phyloP scores from a whole-genome alignment of 495 filamentous ascomycete species.

The Penicillium argentinense region DNA sequence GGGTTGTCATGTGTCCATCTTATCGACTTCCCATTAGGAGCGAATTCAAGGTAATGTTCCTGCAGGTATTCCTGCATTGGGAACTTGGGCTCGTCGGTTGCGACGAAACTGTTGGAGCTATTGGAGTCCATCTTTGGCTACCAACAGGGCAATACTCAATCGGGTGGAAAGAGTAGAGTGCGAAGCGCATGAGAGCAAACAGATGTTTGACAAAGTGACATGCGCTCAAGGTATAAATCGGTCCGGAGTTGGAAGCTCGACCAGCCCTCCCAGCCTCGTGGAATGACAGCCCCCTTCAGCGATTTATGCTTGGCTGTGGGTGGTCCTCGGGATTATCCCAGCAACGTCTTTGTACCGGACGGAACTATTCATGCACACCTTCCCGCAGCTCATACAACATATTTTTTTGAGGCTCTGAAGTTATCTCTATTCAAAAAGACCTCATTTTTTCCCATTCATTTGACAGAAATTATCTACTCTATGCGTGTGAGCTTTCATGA shows the following conservation, averaged over 20 bases:
- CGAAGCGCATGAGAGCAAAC: slow-evolving; percentile 22
- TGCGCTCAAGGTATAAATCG: slow-evolving; percentile 5
- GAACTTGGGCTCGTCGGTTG: slow-evolving; percentile 15
- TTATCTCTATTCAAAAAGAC: too few relatives aligned
- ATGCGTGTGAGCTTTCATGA: too few relatives aligned
- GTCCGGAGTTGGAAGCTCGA: neutral
- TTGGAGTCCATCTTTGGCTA: slow-evolving; percentile 14
- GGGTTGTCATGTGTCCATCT: slow-evolving; percentile 37
- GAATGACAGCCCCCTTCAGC: slow-evolving; percentile 1
- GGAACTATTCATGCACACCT: too few relatives aligned
- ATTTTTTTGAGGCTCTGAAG: too few relatives aligned
- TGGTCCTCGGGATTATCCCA: neutral
- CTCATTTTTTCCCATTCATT: too few relatives aligned
- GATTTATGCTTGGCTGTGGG: neutral
- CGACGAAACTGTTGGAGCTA: slow-evolving; percentile 2
- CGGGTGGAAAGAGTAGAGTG: slow-evolving; percentile 17
- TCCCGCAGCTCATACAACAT: too few relatives aligned
- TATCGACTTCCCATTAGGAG: slow-evolving; percentile 36
- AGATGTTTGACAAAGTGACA: slow-evolving; percentile 2
- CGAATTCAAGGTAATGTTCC: slow-evolving; percentile 29
- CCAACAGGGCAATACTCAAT: slow-evolving; percentile 10
- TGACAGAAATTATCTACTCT: too few relatives aligned
- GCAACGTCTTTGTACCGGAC: too few relatives aligned
- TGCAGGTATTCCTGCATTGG: slow-evolving; percentile 16
- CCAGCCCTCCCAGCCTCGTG: neutral